phyloP scores from a whole-genome alignment of 139 green algal species.

The Micromonas pusilla region DNA sequence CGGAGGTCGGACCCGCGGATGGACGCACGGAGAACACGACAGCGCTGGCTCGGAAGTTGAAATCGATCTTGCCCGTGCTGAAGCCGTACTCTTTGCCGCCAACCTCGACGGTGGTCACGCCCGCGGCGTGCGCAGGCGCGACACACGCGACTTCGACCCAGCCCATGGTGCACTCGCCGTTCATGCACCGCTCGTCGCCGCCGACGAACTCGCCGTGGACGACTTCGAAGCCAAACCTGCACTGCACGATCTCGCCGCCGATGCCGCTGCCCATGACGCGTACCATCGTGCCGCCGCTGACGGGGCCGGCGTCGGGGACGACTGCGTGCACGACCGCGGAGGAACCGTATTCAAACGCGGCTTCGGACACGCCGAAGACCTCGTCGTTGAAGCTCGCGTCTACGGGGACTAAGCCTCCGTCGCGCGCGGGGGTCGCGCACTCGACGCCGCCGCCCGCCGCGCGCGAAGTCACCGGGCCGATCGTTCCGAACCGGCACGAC shows the following conservation, averaged over 20 bases:
- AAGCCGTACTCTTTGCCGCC: background rate
- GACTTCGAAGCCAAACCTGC: background rate
- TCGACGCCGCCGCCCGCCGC: background rate
- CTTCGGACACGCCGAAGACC: background rate
- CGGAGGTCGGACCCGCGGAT: background rate
- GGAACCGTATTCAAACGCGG: background rate
- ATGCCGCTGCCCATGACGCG: background rate
- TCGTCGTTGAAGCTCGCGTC: background rate
- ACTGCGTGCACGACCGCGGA: background rate
- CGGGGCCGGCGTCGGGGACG: background rate
- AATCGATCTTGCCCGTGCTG: background rate
- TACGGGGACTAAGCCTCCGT: background rate
- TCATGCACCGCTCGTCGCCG: background rate
- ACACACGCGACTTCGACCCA: background rate
- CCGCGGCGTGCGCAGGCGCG: background rate
- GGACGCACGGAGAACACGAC: background rate
- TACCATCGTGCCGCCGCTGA: background rate
- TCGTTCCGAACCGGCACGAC: conserved; percentile 21
- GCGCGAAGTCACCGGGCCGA: background rate
- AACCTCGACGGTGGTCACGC: background rate
- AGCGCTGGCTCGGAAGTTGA: background rate
- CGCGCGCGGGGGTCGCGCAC: background rate
- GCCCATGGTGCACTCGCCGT: background rate
- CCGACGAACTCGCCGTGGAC: background rate
- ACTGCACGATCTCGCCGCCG: background rate